These are phyloP conservation scores for Solanum raphanifolium DNA, from an alignment of 257 asterid species.

Conservation along the genomic window DNA sequence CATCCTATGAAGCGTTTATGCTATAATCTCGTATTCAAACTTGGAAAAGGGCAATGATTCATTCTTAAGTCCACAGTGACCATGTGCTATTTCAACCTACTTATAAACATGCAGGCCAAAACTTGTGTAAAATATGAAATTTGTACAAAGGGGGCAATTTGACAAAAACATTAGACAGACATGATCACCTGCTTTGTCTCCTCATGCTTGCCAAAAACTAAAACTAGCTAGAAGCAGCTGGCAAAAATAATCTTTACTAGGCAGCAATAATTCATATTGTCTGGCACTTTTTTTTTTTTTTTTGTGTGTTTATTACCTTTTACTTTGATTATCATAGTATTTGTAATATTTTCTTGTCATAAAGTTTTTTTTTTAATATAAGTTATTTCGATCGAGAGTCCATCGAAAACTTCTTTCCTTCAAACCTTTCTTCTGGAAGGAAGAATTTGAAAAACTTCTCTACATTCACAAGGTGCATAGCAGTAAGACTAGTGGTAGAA, in stretches of 20 bases:
- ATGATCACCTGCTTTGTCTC: background rate
- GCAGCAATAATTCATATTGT: background rate
- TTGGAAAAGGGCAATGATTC: background rate
- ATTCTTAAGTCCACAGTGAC: background rate
- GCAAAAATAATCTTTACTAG: background rate
- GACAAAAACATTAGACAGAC: background rate
- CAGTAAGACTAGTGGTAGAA: background rate
- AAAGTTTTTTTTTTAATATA: background rate
- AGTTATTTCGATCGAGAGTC: fast-evolving
- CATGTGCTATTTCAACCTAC: background rate
- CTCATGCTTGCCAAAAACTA: background rate
- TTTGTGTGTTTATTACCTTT: background rate
- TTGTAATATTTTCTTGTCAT: background rate
- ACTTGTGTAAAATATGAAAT: background rate
- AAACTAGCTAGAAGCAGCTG: background rate
- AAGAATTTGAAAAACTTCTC: background rate
- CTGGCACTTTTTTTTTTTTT: background rate
- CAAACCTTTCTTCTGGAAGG: background rate
- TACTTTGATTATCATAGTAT: background rate
- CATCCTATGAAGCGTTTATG: background rate
- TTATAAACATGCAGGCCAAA: background rate
- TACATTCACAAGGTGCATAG: background rate
- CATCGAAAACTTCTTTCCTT: background rate
- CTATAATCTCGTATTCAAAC: background rate
- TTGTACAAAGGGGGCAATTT: background rate